Conservation (phyloP, 2,329 filamentous ascomycete genomes). For the Cladophialophora psammophila region DNA sequence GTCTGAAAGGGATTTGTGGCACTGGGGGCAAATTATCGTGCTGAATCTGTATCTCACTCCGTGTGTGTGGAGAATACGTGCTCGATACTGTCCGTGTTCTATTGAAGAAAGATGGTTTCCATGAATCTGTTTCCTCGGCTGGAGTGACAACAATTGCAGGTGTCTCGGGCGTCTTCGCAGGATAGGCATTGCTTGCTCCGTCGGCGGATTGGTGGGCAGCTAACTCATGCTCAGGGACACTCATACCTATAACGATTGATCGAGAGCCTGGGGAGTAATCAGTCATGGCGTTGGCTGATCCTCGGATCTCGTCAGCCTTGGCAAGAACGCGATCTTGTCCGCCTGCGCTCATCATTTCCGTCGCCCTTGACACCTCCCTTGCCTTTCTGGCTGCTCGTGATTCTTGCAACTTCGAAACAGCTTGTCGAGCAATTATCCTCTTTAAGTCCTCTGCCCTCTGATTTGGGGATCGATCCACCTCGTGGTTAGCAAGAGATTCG, state of each 20-base stretch:
- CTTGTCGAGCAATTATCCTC: conserved; percentile 21
- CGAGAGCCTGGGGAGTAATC: conserved; percentile 53
- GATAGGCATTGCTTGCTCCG: conserved; percentile 42
- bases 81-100: conserved; percentile 48
- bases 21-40: conserved; percentile 49
- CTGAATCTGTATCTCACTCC: conserved; percentile 32
- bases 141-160: conserved; percentile 57
- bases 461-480: background rate
- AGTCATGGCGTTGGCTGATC: background rate
- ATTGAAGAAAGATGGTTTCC: conserved; percentile 41
- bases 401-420: conserved; percentile 24
- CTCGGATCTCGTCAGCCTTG: conserved; percentile 8
- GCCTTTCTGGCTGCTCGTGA: conserved; percentile 24
- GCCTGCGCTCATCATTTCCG: background rate
- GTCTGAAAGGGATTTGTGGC: conserved; percentile 47
- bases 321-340: background rate
- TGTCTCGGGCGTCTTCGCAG: conserved; percentile 49
- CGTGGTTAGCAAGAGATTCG: background rate
- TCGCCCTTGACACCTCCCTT: background rate
- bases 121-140: conserved; percentile 50
- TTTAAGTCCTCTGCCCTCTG: conserved; percentile 1
- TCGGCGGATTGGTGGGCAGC: conserved; percentile 33
- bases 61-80: conserved; percentile 51
- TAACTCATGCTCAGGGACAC: conserved; percentile 48
- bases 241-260: conserved; percentile 56